A percentile compares a stretch with the other conserved stretches of the same genome.
Evolutionary conservation across 768 basidiomycete genomes (phyloP).

Genomic region (Paxillus ammoniavirescens): DNA sequence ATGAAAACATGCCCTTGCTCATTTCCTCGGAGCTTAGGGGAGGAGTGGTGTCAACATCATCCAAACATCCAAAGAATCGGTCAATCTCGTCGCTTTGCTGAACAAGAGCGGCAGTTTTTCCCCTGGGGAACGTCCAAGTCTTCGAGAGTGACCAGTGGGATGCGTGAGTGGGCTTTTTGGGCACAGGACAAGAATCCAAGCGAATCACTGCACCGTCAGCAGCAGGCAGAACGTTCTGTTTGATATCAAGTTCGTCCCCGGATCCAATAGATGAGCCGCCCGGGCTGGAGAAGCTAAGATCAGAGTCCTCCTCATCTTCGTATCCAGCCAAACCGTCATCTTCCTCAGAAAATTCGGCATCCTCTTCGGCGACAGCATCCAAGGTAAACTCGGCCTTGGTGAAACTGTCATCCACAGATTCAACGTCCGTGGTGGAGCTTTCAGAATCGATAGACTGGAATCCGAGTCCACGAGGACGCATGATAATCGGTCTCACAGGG

Average conservation of each 20-base stretch:
- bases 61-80: constrained; percentile 72
- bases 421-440: constrained; percentile 68
- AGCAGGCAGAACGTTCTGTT: constrained; percentile 2
- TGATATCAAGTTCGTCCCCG: constrained; percentile 41
- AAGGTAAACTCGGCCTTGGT: constrained; percentile 45
- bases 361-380: constrained; percentile 59
- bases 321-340: constrained; percentile 62
- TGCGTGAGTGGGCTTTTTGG: constrained; percentile 26
- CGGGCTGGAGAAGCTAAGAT: constrained; percentile 43
- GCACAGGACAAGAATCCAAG: constrained; percentile 2
- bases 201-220: constrained; percentile 15
- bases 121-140: constrained; percentile 66
- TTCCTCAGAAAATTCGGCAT: constrained; percentile 39
- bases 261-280: constrained; percentile 56
- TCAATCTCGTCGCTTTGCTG: constrained; percentile 53
- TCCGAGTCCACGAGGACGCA: constrained; percentile 47
- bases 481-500: constrained; percentile 22
- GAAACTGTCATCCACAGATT: constrained; percentile 46
- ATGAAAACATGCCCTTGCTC: constrained; percentile 59
- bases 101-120: constrained; percentile 17
- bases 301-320: constrained; percentile 67
- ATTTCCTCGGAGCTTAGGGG: constrained; percentile 45
- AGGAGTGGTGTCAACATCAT: constrained; percentile 53
- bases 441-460: constrained; percentile 63
- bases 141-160: constrained; percentile 52